Evolutionary conservation across 2,329 filamentous ascomycete genomes (phyloP).

Genomic region (Colletotrichum nymphaeae): DNA sequence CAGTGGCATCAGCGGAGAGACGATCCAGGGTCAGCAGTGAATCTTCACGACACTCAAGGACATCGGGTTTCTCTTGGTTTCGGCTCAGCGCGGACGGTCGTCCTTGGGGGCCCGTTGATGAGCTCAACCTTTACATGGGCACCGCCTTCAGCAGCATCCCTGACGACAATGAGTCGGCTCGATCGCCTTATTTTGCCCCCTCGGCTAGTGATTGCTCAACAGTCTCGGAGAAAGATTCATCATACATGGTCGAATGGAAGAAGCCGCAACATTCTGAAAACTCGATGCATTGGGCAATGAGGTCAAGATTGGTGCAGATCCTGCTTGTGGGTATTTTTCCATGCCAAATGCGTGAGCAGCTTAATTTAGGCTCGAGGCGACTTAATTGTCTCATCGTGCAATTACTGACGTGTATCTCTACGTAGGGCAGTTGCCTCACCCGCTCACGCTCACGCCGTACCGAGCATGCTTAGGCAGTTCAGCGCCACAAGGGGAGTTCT

Average conservation of each 20-base stretch:
- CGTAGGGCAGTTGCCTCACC: conserved; percentile 10
- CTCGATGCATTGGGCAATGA: conserved; percentile 8
- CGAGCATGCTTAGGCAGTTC: conserved; percentile 7
- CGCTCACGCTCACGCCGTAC: conserved; percentile 8
- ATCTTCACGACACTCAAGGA: conserved; percentile 1
- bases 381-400: not conserved
- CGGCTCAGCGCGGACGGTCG: conserved; percentile 14
- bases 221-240: not conserved
- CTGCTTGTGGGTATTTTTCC: conserved; percentile 19
- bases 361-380: not conserved
- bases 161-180: conserved; percentile 8
- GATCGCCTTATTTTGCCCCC: not conserved
- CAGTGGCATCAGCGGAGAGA: not conserved
- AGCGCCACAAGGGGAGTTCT: conserved; percentile 36
- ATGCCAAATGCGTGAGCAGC: conserved; percentile 22
- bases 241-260: not conserved
- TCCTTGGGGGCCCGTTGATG: conserved; percentile 24
- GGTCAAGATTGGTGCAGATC: conserved; percentile 20
- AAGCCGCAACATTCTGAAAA: conserved; percentile 13
- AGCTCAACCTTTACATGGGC: conserved; percentile 29
- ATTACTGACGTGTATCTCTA: not conserved
- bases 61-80: conserved; percentile 27
- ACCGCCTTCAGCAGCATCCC: conserved; percentile 30
- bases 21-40: not conserved
- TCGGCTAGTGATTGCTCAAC: not conserved